These are phyloP conservation scores for Zymoseptoria brevis DNA, from an alignment of 2,329 filamentous ascomycete genomes.

Conservation along the genomic window DNA sequence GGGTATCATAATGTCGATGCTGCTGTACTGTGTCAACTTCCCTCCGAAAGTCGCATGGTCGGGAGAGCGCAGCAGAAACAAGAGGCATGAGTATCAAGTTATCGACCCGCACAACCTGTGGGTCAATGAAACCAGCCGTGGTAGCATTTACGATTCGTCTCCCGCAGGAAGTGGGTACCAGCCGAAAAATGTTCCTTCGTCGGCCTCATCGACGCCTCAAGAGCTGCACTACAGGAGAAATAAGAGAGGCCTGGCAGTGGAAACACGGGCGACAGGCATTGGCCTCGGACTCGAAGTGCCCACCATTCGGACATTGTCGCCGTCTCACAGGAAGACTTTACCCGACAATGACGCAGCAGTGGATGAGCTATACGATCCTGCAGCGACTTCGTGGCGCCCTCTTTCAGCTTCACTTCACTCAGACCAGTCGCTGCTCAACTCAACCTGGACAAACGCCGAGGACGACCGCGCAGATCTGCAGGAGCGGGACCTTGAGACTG, in stretches of 20 bases:
- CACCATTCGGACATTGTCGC: background rate
- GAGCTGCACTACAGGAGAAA: background rate
- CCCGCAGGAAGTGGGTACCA: background rate
- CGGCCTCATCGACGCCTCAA: background rate
- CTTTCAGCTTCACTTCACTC: background rate
- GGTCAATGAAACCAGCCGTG: background rate
- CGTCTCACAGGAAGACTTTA: background rate
- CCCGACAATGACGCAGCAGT: background rate
- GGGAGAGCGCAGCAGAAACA: background rate
- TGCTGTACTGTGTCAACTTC: slow-evolving; percentile 20
- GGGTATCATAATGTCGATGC: slow-evolving; percentile 8
- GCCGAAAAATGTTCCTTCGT: background rate
- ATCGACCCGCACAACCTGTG: background rate
- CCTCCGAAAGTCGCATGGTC: slow-evolving; percentile 7
- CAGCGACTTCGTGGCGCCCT: background rate
- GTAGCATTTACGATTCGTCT: slow-evolving; percentile 2
- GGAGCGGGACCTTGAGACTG: background rate
- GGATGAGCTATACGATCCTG: background rate
- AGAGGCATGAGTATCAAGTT: background rate
- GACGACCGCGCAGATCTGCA: background rate
- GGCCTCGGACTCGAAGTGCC: background rate
- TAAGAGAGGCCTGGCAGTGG: background rate
- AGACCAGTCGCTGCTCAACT: background rate
- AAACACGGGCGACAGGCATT: background rate
- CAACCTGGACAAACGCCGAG: background rate